These are phyloP conservation scores for Xerocomus amazonicus DNA, from an alignment of 1,284 basidiomycete species.

Conservation along the genomic window DNA sequence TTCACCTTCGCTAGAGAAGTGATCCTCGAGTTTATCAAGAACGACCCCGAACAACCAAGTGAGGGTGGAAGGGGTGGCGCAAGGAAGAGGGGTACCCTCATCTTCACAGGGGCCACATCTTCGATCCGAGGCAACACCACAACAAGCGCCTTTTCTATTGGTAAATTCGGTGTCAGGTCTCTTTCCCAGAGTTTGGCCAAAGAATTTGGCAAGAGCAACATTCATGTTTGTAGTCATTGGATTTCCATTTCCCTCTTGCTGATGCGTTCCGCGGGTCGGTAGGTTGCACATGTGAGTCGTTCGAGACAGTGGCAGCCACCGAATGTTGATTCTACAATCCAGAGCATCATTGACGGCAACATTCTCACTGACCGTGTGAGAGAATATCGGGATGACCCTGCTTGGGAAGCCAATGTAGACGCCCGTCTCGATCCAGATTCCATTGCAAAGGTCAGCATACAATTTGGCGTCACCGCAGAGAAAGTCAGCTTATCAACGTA, in stretches of 20 bases:
- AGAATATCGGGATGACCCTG: constrained; percentile 29
- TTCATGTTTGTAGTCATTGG: constrained; percentile 50
- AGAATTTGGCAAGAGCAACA: constrained; percentile 76
- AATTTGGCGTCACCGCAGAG: neutral
- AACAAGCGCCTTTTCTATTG: constrained; percentile 66
- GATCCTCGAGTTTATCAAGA: constrained; percentile 60
- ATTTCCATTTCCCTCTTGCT: neutral
- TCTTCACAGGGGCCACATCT: constrained; percentile 79
- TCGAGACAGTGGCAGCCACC: neutral
- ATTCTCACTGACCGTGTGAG: constrained; percentile 49
- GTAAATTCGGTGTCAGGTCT: constrained; percentile 65
- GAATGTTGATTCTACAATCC: neutral
- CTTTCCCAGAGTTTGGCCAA: constrained; percentile 74
- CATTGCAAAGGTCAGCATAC: constrained; percentile 50
- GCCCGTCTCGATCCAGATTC: constrained; percentile 54
- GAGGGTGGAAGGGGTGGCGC: constrained; percentile 36
- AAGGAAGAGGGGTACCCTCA: constrained; percentile 59
- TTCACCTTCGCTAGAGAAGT: constrained; percentile 68
- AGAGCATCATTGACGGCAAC: constrained; percentile 62
- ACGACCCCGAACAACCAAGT: constrained; percentile 40
- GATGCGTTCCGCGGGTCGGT: constrained; percentile 2
- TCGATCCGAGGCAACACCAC: constrained; percentile 59
- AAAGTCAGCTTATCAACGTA: constrained; percentile 21
- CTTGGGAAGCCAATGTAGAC: constrained; percentile 47
- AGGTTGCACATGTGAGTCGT: constrained; percentile 59